These are phyloP conservation scores for Vaccinium corymbosum DNA, from an alignment of 148 eudicot species.

Conservation along the genomic window DNA sequence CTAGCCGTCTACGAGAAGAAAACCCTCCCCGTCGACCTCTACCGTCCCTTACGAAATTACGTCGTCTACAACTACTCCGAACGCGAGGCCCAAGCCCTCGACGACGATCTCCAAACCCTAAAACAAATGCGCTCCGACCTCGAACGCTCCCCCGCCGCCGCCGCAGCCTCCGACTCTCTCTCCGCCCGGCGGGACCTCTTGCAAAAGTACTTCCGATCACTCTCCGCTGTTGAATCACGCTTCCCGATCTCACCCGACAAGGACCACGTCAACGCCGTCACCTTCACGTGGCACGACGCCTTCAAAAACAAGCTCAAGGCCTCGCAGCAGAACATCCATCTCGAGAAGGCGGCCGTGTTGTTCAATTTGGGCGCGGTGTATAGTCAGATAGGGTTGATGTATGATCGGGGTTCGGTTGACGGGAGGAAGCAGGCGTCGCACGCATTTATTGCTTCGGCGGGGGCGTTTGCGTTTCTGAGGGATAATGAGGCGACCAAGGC, in stretches of 20 bases:
- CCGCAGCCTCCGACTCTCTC: conserved; percentile 33
- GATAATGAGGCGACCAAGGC: conserved; percentile 74
- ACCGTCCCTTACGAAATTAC: conserved; percentile 89
- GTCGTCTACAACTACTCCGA: conserved; percentile 76
- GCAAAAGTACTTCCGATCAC: conserved; percentile 63
- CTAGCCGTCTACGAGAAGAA: conserved; percentile 86
- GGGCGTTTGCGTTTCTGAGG: conserved; percentile 80
- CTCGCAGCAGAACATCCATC: conserved; percentile 65
- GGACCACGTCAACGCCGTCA: conserved; percentile 68
- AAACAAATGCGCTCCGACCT: conserved; percentile 60
- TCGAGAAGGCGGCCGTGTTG: conserved; percentile 89
- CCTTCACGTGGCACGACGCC: conserved; percentile 83
- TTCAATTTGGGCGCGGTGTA: conserved; percentile 90
- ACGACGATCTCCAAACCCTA: conserved; percentile 89
- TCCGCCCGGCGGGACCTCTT: conserved; percentile 63
- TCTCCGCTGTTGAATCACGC: conserved; percentile 71
- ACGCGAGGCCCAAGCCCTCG: conserved; percentile 79
- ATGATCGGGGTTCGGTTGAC: conserved; percentile 60
- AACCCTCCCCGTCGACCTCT: conserved; percentile 58
- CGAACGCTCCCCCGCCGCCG: conserved; percentile 32
- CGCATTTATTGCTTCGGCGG: conserved; percentile 67
- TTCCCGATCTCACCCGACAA: conserved; percentile 81
- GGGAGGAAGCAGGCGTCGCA: conserved; percentile 79
- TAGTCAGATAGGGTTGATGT: conserved; percentile 72
- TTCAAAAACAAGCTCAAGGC: conserved; percentile 72